A percentile compares a stretch with the other conserved stretches of the same genome.
Evolutionary conservation across 306 rosid genomes (phyloP).

Genomic region (Herpetospermum pedunculosum): DNA sequence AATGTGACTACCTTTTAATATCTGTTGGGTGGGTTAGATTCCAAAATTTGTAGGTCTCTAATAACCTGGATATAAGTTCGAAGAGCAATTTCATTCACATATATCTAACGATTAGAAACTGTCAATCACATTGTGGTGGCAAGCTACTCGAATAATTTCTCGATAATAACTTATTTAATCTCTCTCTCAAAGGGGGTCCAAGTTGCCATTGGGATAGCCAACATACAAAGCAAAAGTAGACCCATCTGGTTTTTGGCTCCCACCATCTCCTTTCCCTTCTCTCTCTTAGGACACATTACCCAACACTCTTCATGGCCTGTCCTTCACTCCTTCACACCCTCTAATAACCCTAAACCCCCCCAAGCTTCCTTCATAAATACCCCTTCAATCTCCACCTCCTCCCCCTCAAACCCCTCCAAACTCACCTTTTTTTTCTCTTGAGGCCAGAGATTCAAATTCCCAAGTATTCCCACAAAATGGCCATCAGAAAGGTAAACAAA

Average conservation of each 20-base stretch:
- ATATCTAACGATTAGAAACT: too few relatives aligned
- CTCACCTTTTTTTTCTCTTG: background rate
- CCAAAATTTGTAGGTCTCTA: too few relatives aligned
- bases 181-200: conserved; percentile 24
- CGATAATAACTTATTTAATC: too few relatives aligned
- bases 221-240: conserved; percentile 25
- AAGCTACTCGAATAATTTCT: too few relatives aligned
- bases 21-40: too few relatives aligned
- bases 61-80: too few relatives aligned
- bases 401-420: background rate
- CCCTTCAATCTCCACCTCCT: background rate
- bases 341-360: too few relatives aligned
- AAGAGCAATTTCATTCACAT: too few relatives aligned
- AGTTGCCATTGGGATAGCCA: conserved; percentile 27
- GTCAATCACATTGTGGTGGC: too few relatives aligned
- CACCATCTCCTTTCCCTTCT: background rate
- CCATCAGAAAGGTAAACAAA: conserved; percentile 50
- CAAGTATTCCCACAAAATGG: conserved; percentile 56
- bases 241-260: conserved; percentile 44
- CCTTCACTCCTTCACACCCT: conserved; percentile 3
- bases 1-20: too few relatives aligned
- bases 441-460: background rate
- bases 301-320: conserved; percentile 3
- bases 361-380: conserved; percentile 3
- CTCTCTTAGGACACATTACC: background rate